Conservation (phyloP, 768 basidiomycete genomes). For the Leccinum broughii region DNA sequence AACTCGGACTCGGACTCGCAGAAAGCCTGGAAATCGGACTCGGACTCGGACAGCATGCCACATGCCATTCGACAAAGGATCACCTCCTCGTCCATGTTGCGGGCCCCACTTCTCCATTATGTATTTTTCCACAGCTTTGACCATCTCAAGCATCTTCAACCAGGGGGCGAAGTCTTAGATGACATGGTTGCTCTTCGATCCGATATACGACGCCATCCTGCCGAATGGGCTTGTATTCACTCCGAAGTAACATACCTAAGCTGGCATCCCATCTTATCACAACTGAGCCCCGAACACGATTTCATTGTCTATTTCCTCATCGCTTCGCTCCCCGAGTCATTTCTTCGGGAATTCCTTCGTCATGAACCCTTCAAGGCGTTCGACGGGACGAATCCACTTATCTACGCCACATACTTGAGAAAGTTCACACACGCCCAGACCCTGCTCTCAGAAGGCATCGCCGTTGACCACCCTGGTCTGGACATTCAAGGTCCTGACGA, state of each 20-base stretch:
- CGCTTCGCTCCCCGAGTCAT: neutral
- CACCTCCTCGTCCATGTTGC: no score
- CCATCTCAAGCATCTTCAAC: no score
- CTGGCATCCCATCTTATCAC: neutral
- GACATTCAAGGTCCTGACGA: neutral
- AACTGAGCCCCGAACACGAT: neutral
- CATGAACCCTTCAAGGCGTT: neutral
- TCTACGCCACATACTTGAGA: neutral
- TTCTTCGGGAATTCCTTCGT: neutral
- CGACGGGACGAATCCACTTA: conserved; percentile 1
- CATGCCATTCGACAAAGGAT: no score
- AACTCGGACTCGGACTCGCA: no score
- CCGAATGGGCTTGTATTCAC: no score
- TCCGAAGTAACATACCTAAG: neutral
- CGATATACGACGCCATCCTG: no score
- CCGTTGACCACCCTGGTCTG: neutral
- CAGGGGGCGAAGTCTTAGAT: no score
- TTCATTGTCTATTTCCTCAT: neutral
- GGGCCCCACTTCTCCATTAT: no score
- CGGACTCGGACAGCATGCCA: no score
- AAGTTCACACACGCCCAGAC: neutral
- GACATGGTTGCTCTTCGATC: no score
- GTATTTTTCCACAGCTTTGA: no score
- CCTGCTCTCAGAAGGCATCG: neutral
- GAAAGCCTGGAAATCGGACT: no score